Conservation (phyloP, 495 filamentous ascomycete species). For the Trichoderma parareesei region DNA sequence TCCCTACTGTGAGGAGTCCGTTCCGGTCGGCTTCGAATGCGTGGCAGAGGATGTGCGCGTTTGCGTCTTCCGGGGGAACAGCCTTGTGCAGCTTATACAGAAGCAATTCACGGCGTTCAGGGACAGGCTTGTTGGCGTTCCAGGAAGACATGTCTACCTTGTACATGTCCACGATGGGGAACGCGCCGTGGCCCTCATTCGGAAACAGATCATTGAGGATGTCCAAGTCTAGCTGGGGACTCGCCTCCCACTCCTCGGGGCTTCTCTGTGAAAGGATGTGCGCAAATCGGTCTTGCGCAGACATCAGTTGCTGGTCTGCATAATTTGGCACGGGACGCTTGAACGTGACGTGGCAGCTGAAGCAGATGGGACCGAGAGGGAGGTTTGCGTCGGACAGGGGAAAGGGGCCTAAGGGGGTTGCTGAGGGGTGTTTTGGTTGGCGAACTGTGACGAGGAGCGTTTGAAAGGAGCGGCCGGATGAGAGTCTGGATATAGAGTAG, state of each 20-base stretch:
- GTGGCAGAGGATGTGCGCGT: slow-evolving; percentile 56
- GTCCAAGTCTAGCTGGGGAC: slow-evolving; percentile 34
- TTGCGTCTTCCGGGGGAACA: slow-evolving; percentile 30
- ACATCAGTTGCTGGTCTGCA: slow-evolving; percentile 23
- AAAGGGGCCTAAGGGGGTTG: slow-evolving; percentile 23
- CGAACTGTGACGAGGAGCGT: slow-evolving; percentile 51
- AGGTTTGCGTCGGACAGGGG: slow-evolving; percentile 25
- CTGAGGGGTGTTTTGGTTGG: slow-evolving; percentile 34
- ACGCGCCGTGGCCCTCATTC: slow-evolving; percentile 27
- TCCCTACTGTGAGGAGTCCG: slow-evolving; percentile 53
- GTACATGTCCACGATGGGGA: slow-evolving; percentile 52
- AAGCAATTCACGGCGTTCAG: slow-evolving; percentile 51
- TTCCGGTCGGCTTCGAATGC: slow-evolving; percentile 64
- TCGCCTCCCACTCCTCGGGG: slow-evolving; percentile 32
- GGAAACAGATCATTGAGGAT: slow-evolving; percentile 21
- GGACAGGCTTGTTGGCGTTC: slow-evolving; percentile 41
- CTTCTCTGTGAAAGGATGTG: slow-evolving; percentile 24
- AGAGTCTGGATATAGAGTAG: slow-evolving; percentile 47
- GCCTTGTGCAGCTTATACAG: slow-evolving; percentile 48
- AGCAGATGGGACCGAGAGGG: slow-evolving; percentile 43
- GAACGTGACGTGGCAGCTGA: slow-evolving; percentile 56
- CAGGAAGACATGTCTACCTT: slow-evolving; percentile 55
- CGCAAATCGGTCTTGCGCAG: slow-evolving; percentile 30
- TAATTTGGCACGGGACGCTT: slow-evolving; percentile 32
- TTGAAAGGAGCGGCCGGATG: slow-evolving; percentile 48